Evolutionary conservation across 805 yeast genomes (phyloP), one percentile per base, ranked within the genome.

Genomic region (Candida arabinofermentans): DNA sequence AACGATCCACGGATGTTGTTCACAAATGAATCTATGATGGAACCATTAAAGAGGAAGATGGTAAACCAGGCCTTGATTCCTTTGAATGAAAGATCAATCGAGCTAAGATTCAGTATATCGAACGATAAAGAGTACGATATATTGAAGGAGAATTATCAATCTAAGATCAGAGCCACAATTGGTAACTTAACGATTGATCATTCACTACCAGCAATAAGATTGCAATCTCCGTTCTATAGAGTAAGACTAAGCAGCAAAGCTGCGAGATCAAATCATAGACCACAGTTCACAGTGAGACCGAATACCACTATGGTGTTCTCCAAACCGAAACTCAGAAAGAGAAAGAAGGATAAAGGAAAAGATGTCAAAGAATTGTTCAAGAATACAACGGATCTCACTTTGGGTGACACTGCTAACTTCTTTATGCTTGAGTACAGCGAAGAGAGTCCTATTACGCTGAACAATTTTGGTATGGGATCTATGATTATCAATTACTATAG

Each of bases 401-500:
- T 83, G 5, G 88, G 96, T 24, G 99, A 93, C 57, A 75, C 87
- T 2, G 89, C 88, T 0, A 78, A 81, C 12, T 72, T 87, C 13
- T 78, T 88, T 46, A 70, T 86, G 39, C 69, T 89, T 71, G 99
- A 93, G 58, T 93, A 91, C 59, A 77, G 93, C 10, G 99, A 93
- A 60, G 96, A 93, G 61, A 70, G 71, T 39, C 99, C 99, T 1
- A 65, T 81, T 34, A 83, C 86, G 1, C 65, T 93, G 24, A 84
- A 91, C 4, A 87, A 86, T 46, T 87, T 84, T 61, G 99, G 99
- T 44, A 93, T 93, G 99, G 95, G 96, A 7, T 83, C 90, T 34
- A 93, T 91, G 59, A 66, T 93, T 44, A 86, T 93, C 52, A 93
- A 93, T 58, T 93, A 93, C 59, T 93, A 93, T 62, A 75, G 99